phyloP scores from a whole-genome alignment of 371 early-diverging fungal species.

The Blastocladiella emersonii region DNA sequence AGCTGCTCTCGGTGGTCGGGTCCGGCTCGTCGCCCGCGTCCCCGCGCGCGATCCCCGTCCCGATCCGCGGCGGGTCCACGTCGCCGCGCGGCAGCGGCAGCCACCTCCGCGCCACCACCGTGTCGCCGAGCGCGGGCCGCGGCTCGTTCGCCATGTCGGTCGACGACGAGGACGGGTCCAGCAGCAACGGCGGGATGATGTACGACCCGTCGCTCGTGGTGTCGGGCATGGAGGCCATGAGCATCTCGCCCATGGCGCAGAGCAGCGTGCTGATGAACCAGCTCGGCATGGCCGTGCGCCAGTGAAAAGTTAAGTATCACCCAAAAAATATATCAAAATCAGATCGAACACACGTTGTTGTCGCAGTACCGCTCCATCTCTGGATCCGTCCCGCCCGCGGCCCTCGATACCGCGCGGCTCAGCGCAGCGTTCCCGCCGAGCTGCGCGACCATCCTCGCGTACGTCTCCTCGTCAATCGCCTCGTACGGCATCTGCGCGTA shows the following conservation, averaged over 20 bases:
- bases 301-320: no score
- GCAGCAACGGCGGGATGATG: no score
- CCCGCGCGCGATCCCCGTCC: background rate
- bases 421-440: background rate
- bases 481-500: constrained; percentile 27
- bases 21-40: background rate
- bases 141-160: no score
- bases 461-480: constrained; percentile 16
- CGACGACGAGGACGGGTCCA: no score
- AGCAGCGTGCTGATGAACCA: background rate
- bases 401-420: background rate
- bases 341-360: background rate
- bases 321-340: no score
- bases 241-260: background rate
- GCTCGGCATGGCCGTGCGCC: background rate
- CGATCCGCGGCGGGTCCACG: no score
- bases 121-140: no score
- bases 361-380: constrained; percentile 6
- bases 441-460: constrained; percentile 6
- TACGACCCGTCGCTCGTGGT: background rate
- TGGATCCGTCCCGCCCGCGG: constrained; percentile 1
- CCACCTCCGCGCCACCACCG: no score
- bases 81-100: no score
- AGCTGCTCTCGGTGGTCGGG: no score
- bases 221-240: background rate